These are phyloP conservation scores for Plasmodium reichenowi DNA, from an alignment of 169 alveolate genomes.

Conservation along the genomic window DNA sequence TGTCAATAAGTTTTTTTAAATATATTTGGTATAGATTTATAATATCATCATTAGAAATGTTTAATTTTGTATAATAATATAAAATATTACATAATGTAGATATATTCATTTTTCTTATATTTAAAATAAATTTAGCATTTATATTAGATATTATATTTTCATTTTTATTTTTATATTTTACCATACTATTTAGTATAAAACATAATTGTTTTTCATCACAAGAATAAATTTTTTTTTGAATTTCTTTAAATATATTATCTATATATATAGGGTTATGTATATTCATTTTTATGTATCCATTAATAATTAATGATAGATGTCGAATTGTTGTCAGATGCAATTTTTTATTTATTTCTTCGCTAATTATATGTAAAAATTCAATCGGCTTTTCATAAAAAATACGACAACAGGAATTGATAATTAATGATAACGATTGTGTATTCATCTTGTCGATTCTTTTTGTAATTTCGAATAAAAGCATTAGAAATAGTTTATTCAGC, in stretches of 20 bases:
- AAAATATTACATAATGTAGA: conserved; percentile 56
- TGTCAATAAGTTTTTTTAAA: conserved; percentile 24
- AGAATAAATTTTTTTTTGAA: conserved; percentile 44
- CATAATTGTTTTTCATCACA: conserved; percentile 73
- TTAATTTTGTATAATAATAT: conserved; percentile 41
- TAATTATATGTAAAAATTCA: conserved; percentile 62
- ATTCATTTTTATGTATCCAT: conserved; percentile 55
- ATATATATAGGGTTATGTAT: conserved; percentile 19
- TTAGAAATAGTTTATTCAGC: conserved; percentile 16
- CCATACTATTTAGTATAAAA: conserved; percentile 52
- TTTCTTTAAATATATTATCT: conserved; percentile 29
- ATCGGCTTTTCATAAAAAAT: conserved; percentile 30
- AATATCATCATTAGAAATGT: conserved; percentile 24
- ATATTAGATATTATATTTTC: conserved; percentile 8
- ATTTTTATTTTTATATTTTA: conserved; percentile 16
- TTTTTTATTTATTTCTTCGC: conserved; percentile 48
- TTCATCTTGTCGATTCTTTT: conserved; percentile 49
- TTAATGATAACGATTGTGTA: conserved; percentile 61
- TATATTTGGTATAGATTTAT: conserved; percentile 50
- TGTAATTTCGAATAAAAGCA: conserved; percentile 19
- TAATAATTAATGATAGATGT: conserved; percentile 46
- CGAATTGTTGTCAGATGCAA: conserved; percentile 45
- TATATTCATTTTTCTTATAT: conserved; percentile 60
- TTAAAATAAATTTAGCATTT: conserved; percentile 43
- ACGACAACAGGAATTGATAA: conserved; percentile 60